Evolutionary conservation across 208 protist species (phyloP), one percentile per base, ranked within the genome.

Genomic region (Trypanosoma brucei): DNA sequence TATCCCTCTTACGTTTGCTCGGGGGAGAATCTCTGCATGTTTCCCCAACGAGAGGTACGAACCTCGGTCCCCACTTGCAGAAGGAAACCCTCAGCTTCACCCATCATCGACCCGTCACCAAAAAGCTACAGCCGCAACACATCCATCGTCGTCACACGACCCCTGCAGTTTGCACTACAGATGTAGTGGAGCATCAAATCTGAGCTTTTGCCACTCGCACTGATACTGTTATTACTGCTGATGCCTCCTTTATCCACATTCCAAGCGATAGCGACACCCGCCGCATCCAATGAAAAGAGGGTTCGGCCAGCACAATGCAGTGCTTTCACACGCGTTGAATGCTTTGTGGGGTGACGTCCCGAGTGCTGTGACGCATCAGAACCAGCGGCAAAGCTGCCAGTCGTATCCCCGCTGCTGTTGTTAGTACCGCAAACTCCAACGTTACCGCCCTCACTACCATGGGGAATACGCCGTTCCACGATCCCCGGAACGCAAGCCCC

Each of bases 101-200:
- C 22, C 22, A 22, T 22, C 22, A 22, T 22, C 22, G 22, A 22
- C 22, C 22, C 22, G 22, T 22, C 22, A 22, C 22, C 22, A 22
- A 22, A 48, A 48, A 35, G 22, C 79, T 60, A 84, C 30, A 81
- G 65, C 40, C 22, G 56, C 40, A 83, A 5, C 54, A 65, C 51
- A 59, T 60, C 63, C 75, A 88, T 83, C 11, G 72, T 76, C 3
- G 82, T 92, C 1, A 79, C 75, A 22, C 86, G 76, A 9, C 86
- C 86, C 22, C 84, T 76, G 56, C 82, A 92, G 64, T 92, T 92
- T 9, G 82, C 86, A 40, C 82, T 89, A 13, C 70, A 77, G 34
- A 85, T 58, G 61, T 82, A 89, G 22, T 46, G 13, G 42, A 88
- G 66, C 55, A 39, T 46, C 13, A 62, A 22, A 22, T 22, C 22